Base-by-base conservation (phyloP, 164 flowering plant species). In the Vitis labrusca region DNA sequence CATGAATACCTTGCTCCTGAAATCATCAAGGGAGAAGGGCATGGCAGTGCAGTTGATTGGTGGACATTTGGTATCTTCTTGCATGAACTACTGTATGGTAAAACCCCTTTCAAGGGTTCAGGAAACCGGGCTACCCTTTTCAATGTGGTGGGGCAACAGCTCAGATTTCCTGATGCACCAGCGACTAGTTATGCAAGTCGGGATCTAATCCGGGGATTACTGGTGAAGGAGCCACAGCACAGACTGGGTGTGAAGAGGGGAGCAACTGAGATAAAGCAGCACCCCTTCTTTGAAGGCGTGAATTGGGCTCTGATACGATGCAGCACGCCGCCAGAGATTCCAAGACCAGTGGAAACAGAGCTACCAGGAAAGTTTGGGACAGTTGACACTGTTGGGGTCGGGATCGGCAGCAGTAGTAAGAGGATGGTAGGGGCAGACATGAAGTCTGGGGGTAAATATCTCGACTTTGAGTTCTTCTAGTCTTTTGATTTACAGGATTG, bases 1-100 rank as follows among this genome's bases (percentile, higher is more conserved):
- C 92, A 88, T 55, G 92, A 88, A 63, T 88, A 88, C 78, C 75
- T 88, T 37, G 92, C 92, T 49, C 92, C 92, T 17, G 92, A 88
- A 77, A 88, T 88, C 50, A 88, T 88, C 74, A 85, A 85, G 67
- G 94, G 91, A 27, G 96, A 91, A 74, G 96, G 96, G 51, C 93
- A 89, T 74, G 93, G 96, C 9, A 91, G 96, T 75, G 93, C 93
- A 0, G 96, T 91, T 57, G 96, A 91, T 68, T 91, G 96, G 96
- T 91, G 96, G 96, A 91, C 93, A 13, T 89, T 91, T 68, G 96
- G 96, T 13, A 82, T 91, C 55, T 91, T 91, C 81, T 75, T 91
- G 79, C 90, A 91, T 53, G 96, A 91, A 63, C 77, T 91, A 15
- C 66, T 91, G 1, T 89, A 91, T 61, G 91, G 96, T 16, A 87